Conservation (phyloP, 768 basidiomycete genomes). For the Pleurotus giganteus region DNA sequence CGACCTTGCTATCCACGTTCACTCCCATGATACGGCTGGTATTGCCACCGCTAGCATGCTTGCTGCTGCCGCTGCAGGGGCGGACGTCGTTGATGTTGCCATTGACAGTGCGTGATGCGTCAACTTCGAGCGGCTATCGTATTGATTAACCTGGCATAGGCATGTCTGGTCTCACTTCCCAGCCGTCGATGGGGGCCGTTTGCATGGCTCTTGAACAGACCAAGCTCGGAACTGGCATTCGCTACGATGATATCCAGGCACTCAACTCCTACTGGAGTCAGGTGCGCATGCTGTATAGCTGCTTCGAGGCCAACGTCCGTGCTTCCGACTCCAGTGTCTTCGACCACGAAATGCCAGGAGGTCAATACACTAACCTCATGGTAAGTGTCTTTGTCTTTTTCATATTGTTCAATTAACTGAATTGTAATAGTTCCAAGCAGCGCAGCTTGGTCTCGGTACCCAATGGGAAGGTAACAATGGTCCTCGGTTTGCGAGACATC, state of each 20-base stretch:
- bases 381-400: slow-evolving; percentile 42
- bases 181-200: slow-evolving; percentile 98
- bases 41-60: slow-evolving; percentile 98
- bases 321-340: slow-evolving; percentile 98
- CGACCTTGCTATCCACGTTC: slow-evolving; percentile 97
- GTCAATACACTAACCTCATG: slow-evolving; percentile 93
- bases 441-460: slow-evolving; percentile 93
- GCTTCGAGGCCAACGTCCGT: slow-evolving; percentile 98
- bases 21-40: slow-evolving; percentile 99
- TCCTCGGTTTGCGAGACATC: slow-evolving; percentile 10
- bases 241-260: slow-evolving; percentile 94
- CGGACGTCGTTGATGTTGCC: slow-evolving; percentile 96
- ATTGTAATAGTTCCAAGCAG: slow-evolving; percentile 85
- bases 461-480: slow-evolving; percentile 79
- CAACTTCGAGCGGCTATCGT: not conserved
- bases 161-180: slow-evolving; percentile 98
- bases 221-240: slow-evolving; percentile 89
- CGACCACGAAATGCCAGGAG: slow-evolving; percentile 99
- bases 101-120: slow-evolving; percentile 81
- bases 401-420: slow-evolving; percentile 16
- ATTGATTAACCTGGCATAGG: slow-evolving; percentile 44
- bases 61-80: slow-evolving; percentile 93
- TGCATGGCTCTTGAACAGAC: slow-evolving; percentile 95
- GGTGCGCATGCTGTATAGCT: slow-evolving; percentile 90
- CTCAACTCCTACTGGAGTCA: slow-evolving; percentile 98